Percentiles rank a stretch among this genome's conserved stretches.
phyloP scores from a whole-genome alignment of 2,329 filamentous ascomycete species.

The Westerdykella ornata region DNA sequence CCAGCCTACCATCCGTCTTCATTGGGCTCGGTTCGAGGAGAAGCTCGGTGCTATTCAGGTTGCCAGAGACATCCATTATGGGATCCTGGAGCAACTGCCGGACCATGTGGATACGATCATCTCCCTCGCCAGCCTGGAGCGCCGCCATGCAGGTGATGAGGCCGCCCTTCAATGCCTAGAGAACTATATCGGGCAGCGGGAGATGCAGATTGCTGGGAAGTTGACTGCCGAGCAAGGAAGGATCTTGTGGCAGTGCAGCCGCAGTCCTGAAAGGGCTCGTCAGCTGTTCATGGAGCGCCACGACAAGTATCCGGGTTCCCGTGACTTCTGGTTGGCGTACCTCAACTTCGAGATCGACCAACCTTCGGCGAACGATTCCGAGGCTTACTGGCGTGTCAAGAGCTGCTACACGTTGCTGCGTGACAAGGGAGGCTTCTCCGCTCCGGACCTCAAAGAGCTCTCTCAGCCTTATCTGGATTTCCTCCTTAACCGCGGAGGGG shows the following conservation, averaged over 20 bases:
- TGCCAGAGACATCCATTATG: constrained; percentile 76
- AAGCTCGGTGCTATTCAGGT: constrained; percentile 68
- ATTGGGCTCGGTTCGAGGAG: constrained; percentile 95
- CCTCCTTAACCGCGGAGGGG: constrained; percentile 72
- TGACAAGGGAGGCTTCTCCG: constrained; percentile 62
- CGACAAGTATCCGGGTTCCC: constrained; percentile 77
- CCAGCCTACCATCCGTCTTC: constrained; percentile 72
- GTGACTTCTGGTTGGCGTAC: constrained; percentile 84
- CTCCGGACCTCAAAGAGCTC: constrained; percentile 64
- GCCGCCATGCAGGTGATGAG: constrained; percentile 75
- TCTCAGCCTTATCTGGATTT: constrained; percentile 75
- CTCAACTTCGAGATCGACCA: constrained; percentile 84
- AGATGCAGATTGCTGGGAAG: constrained; percentile 75
- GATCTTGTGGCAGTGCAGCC: constrained; percentile 81
- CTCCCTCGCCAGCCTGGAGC: constrained; percentile 78
- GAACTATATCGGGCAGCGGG: constrained; percentile 65
- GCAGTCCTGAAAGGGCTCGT: constrained; percentile 71
- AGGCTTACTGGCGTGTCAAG: constrained; percentile 67
- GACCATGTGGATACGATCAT: constrained; percentile 82
- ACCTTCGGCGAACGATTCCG: constrained; percentile 59
- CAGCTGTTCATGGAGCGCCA: constrained; percentile 76
- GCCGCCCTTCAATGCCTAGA: constrained; percentile 80
- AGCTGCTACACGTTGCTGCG: constrained; percentile 71
- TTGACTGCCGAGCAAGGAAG: constrained; percentile 84
- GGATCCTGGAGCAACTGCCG: constrained; percentile 68